Evolutionary conservation across 306 rosid genomes (phyloP).

Genomic region (Vicia sativa): DNA sequence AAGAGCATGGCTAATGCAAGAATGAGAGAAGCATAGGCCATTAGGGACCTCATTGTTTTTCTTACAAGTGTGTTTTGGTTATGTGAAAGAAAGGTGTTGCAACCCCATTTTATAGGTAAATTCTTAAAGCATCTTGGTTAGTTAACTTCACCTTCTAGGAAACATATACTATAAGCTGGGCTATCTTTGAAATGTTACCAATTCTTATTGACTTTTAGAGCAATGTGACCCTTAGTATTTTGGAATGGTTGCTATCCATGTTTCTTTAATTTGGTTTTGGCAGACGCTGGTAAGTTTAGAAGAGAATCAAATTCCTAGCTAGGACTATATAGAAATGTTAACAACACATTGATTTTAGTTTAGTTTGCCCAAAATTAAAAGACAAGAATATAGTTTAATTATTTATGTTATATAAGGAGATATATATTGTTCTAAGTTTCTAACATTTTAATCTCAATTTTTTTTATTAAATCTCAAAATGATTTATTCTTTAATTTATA

Average conservation of each 20-base stretch:
- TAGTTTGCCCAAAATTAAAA: background rate
- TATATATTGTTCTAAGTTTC: background rate
- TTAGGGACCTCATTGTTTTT: constrained; percentile 53
- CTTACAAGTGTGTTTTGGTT: constrained; percentile 27
- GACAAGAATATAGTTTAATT: constrained; percentile 2
- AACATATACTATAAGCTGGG: constrained; percentile 11
- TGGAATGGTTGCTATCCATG: constrained; percentile 15
- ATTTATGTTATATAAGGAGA: background rate
- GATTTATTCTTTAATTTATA: background rate
- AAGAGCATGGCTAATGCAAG: constrained; percentile 45
- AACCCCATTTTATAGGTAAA: constrained; percentile 37
- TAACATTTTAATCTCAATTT: background rate
- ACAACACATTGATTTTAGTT: background rate
- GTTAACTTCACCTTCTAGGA: constrained; percentile 27
- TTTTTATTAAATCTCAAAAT: background rate
- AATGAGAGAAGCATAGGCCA: constrained; percentile 44
- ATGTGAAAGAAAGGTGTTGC: background rate
- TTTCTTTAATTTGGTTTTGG: constrained; percentile 11
- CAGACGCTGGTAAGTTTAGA: constrained; percentile 2
- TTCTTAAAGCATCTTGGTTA: constrained; percentile 18
- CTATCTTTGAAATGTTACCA: constrained; percentile 5
- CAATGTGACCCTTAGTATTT: constrained; percentile 24
- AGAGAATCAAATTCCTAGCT: constrained; percentile 1
- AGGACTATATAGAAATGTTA: background rate
- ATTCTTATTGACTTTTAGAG: constrained; percentile 19